A percentile compares a stretch with the other conserved stretches of the same genome.
phyloP scores from a whole-genome alignment of 108 stramenopile species.

The Fistulifera pelliculosa region DNA sequence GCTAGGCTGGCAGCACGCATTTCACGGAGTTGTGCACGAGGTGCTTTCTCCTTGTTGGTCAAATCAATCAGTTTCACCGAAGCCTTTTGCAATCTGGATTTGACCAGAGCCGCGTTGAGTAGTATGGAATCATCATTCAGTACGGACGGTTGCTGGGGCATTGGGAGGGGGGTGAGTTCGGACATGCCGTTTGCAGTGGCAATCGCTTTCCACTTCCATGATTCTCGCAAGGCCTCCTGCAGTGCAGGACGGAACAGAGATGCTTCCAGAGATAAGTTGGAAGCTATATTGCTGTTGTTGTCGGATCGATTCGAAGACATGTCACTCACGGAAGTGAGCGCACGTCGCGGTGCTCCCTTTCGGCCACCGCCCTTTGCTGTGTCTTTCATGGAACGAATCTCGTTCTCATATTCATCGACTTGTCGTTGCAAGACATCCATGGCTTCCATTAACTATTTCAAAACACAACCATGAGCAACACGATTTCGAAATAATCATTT shows the following conservation, averaged over 20 bases:
- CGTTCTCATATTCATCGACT: constrained; percentile 75
- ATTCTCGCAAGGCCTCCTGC: constrained; percentile 48
- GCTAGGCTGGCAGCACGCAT: neutral
- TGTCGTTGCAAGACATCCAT: constrained; percentile 73
- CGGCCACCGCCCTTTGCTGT: constrained; percentile 9
- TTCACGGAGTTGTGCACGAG: constrained; percentile 22
- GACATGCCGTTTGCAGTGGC: constrained; percentile 27
- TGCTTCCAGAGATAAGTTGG: constrained; percentile 38
- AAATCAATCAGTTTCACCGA: constrained; percentile 37
- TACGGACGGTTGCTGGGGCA: neutral
- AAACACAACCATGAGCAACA: neutral
- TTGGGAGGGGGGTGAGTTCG: constrained; percentile 28
- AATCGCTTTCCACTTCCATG: constrained; percentile 62
- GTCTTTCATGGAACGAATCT: constrained; percentile 58
- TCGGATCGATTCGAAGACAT: neutral
- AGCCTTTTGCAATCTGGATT: constrained; percentile 26
- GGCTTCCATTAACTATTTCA: constrained; percentile 50
- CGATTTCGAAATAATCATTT: neutral
- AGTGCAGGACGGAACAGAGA: constrained; percentile 71
- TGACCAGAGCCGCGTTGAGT: constrained; percentile 17
- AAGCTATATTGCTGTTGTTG: neutral
- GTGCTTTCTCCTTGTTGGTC: constrained; percentile 5
- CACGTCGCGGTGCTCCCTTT: constrained; percentile 21
- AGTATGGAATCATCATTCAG: neutral
- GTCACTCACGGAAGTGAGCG: constrained; percentile 19